phyloP scores from a whole-genome alignment of 164 flowering plant genomes.

The Liquidambar formosana region DNA sequence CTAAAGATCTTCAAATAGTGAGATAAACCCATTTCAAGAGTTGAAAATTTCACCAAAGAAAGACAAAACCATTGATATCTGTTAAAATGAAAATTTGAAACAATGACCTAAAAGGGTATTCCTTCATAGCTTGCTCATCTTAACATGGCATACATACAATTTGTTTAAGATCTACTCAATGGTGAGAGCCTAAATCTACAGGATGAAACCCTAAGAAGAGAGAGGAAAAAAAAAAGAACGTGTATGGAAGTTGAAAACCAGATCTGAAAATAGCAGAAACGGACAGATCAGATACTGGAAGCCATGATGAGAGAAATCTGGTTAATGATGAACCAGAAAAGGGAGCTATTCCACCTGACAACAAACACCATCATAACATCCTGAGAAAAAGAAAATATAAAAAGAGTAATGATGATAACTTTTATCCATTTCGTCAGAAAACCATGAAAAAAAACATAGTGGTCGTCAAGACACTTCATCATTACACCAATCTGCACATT shows the following conservation, averaged over 20 bases:
- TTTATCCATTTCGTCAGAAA: neutral
- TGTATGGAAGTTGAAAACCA: constrained; percentile 12
- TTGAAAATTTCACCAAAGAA: neutral
- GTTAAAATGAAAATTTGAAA: neutral
- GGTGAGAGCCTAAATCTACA: too few relatives aligned
- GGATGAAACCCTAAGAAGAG: neutral
- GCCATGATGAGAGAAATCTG: constrained; percentile 23
- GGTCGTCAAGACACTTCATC: constrained; percentile 31
- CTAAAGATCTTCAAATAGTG: neutral
- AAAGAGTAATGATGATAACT: constrained; percentile 27
- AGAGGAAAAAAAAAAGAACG: constrained; percentile 2
- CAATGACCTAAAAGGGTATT: neutral
- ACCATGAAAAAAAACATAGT: neutral
- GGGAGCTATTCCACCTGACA: constrained; percentile 17
- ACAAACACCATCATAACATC: constrained; percentile 26
- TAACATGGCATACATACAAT: neutral
- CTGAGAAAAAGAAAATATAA: constrained; percentile 10
- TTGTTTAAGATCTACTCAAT: too few relatives aligned
- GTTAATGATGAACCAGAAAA: constrained; percentile 19
- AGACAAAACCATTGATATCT: neutral
- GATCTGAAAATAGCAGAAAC: constrained; percentile 28
- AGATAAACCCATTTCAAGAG: neutral
- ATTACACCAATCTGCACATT: constrained; percentile 51
- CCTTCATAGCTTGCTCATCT: too few relatives aligned
- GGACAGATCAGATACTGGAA: constrained; percentile 29